Conservation (phyloP, 352 stramenopile genomes). For the Pythium biforme region DNA sequence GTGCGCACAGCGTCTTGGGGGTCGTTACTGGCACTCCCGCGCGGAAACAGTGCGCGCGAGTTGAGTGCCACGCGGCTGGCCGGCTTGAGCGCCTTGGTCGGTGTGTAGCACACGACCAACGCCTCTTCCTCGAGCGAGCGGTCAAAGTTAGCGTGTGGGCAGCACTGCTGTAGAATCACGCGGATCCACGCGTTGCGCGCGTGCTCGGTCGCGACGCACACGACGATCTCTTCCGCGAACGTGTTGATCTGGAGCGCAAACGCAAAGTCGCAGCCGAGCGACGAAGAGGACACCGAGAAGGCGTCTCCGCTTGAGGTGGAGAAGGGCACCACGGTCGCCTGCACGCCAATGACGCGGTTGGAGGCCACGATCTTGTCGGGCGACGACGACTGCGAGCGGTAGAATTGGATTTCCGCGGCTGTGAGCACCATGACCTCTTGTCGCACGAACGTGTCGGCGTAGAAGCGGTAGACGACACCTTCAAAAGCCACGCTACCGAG, state of each 20-base stretch:
- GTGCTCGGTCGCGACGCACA: conserved; percentile 63
- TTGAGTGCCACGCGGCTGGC: conserved; percentile 61
- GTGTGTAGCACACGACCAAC: conserved; percentile 37
- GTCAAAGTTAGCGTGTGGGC: conserved; percentile 45
- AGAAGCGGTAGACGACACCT: conserved; percentile 75
- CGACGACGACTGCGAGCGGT: conserved; percentile 58
- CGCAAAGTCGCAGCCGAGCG: conserved; percentile 28
- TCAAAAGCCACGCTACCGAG: conserved; percentile 59
- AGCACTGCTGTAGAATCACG: conserved; percentile 59
- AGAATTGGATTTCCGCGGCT: conserved; percentile 52
- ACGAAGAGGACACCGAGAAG: no score
- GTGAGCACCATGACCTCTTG: conserved; percentile 81
- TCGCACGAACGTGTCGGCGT: conserved; percentile 49
- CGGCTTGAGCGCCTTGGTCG: conserved; percentile 41
- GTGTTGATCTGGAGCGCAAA: conserved; percentile 73
- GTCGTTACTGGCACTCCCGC: neutral
- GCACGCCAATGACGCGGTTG: conserved; percentile 51
- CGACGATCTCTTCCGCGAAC: conserved; percentile 69
- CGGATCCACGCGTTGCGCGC: conserved; percentile 66
- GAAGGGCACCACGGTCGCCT: conserved; percentile 35
- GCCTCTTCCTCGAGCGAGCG: conserved; percentile 16
- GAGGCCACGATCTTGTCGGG: conserved; percentile 50
- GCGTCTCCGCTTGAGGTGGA: no score
- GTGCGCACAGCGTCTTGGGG: conserved; percentile 31
- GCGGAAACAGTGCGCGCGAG: conserved; percentile 55